A percentile compares a stretch with the other conserved stretches of the same genome.
These are phyloP conservation scores for Stemphylium beticola DNA, from an alignment of 2,329 filamentous ascomycete species.

Conservation along the genomic window DNA sequence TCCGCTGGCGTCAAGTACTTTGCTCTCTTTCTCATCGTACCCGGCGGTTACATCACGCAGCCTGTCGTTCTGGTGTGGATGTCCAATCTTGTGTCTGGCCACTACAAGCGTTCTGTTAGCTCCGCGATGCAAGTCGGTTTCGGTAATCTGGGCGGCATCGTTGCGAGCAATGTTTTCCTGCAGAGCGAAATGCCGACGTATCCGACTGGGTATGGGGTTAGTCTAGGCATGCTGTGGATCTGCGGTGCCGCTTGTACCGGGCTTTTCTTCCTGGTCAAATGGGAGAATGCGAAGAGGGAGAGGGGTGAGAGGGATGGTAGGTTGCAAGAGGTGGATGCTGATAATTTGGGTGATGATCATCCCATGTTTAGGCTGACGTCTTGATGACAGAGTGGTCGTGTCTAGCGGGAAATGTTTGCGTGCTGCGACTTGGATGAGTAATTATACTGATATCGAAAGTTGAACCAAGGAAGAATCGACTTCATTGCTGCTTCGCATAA, in stretches of 20 bases:
- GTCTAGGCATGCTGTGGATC: constrained; percentile 58
- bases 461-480: no score
- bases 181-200: constrained; percentile 55
- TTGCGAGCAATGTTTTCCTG: constrained; percentile 59
- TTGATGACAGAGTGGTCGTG: not conserved
- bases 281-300: constrained; percentile 57
- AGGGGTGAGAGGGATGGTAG: constrained; percentile 55
- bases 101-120: constrained; percentile 63
- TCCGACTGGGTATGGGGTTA: constrained; percentile 57
- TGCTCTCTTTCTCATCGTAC: constrained; percentile 61
- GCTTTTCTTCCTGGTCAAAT: constrained; percentile 50
- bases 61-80: constrained; percentile 64
- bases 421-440: no score
- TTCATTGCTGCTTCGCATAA: no score
- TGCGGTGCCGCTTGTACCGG: constrained; percentile 52
- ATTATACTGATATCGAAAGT: no score
- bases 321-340: constrained; percentile 50
- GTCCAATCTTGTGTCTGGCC: constrained; percentile 62
- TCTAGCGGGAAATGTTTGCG: no score
- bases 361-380: constrained; percentile 56
- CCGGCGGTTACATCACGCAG: constrained; percentile 61
- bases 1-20: constrained; percentile 59
- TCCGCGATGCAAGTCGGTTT: constrained; percentile 56
- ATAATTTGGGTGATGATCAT: constrained; percentile 61
- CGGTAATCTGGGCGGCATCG: constrained; percentile 59